These are phyloP conservation scores for Epithemia pelagica DNA, from an alignment of 108 stramenopile genomes.

Conservation along the genomic window DNA sequence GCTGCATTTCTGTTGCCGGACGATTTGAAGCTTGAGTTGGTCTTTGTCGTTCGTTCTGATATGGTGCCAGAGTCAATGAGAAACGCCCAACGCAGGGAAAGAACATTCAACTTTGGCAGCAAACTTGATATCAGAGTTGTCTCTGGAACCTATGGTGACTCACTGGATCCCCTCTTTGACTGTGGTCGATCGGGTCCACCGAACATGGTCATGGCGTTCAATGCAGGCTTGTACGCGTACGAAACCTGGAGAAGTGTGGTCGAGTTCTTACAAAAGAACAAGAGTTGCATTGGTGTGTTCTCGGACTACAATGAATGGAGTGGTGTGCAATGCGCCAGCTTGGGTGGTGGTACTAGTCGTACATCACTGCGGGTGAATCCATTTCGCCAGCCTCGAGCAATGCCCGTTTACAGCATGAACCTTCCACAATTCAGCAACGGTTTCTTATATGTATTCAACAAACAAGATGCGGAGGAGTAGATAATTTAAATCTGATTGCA, in stretches of 20 bases:
- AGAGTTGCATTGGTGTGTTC: conserved; percentile 67
- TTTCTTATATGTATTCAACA: conserved; percentile 79
- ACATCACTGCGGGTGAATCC: conserved; percentile 66
- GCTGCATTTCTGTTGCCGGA: conserved; percentile 57
- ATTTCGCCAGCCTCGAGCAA: conserved; percentile 79
- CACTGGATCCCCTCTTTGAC: conserved; percentile 81
- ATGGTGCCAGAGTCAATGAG: conserved; percentile 55
- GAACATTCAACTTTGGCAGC: background rate
- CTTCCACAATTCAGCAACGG: conserved; percentile 87
- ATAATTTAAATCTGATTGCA: background rate
- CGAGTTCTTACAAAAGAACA: conserved; percentile 40
- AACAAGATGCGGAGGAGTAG: conserved; percentile 50
- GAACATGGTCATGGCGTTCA: conserved; percentile 77
- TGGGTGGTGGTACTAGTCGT: conserved; percentile 59
- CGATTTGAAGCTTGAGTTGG: conserved; percentile 54
- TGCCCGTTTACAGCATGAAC: conserved; percentile 88
- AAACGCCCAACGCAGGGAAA: background rate
- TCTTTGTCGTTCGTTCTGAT: conserved; percentile 71
- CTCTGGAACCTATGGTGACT: conserved; percentile 65
- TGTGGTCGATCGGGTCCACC: conserved; percentile 62
- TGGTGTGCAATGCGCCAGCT: conserved; percentile 71
- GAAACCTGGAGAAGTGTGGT: conserved; percentile 79
- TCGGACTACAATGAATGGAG: conserved; percentile 87
- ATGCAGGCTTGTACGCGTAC: conserved; percentile 85
- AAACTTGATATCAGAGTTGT: conserved; percentile 33